Base-by-base conservation (phyloP, 78 protist genomes). In the Abeoforma whisleri region DNA sequence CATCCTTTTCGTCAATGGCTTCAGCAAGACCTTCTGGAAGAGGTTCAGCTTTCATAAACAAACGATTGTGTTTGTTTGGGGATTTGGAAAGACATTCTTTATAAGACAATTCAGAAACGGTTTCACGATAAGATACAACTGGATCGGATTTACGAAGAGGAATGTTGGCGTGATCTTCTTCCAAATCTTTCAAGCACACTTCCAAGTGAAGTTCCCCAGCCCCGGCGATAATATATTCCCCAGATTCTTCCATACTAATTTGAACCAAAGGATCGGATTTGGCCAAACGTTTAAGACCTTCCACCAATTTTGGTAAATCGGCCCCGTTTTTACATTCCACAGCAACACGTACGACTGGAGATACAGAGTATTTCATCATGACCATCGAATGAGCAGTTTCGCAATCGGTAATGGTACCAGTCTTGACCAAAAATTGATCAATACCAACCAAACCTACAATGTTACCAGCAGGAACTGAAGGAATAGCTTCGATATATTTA, bases 41-140 rank as follows among this genome's bases (percentile, higher is more conserved):
- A 30, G 99, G 99, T 33, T 0, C 39, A 28, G 98, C 99, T 84
- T 87, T 69, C 87, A 86, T 31, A 93, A 74, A 94, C 80, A 98
- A 87, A 80, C 99, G 95, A 98, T 98, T 98, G 96, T 97, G 99
- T 93, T 96, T 96, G 98, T 98, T 98, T 85, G 99, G 97, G 32
- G 99, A 97, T 97, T 97, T 97, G 85, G 97, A 69, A 71, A 97
- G 85, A 89, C 95, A 89, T 37, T 39, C 74, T 39, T 37, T 2
- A 68, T 68, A 33, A 1, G 97, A 91, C 86, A 87, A 68, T 39
- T 57, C 86, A 37, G 90, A 40, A 86, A 97, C 95, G 16, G 98
- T 93, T 90, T 97, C 99, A 39, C 97, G 91, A 95, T 86, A 96
- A 30, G 98, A 92, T 68, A 97, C 99, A 79, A 98, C 98, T 70